phyloP scores from a whole-genome alignment of 2,329 filamentous ascomycete species.

The Paracoccidioides brasiliensis region DNA sequence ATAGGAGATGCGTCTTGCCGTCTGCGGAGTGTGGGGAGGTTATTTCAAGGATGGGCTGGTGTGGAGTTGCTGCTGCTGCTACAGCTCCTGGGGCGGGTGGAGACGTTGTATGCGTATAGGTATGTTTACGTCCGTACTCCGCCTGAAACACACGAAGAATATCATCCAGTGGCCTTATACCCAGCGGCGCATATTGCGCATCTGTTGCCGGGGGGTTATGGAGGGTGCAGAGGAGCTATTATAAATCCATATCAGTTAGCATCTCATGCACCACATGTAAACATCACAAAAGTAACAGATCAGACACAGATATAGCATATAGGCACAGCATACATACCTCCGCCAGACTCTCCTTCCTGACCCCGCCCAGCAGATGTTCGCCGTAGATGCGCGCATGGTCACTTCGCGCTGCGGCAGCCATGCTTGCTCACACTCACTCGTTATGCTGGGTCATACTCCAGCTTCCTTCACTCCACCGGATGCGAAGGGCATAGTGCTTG shows the following conservation, averaged over 20 bases:
- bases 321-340: slow-evolving; percentile 30
- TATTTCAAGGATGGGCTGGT: slow-evolving; percentile 39
- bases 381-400: slow-evolving; percentile 20
- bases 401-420: not conserved
- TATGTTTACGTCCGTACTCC: slow-evolving; percentile 7
- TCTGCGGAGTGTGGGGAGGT: slow-evolving; percentile 37
- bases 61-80: not conserved
- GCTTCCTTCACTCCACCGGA: not conserved
- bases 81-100: not conserved
- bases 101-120: not conserved
- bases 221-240: slow-evolving; percentile 31
- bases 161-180: slow-evolving; percentile 36
- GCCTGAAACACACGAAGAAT: slow-evolving; percentile 27
- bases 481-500: too few relatives aligned
- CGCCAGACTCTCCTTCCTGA: slow-evolving; percentile 37
- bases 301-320: not conserved
- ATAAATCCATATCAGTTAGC: not conserved
- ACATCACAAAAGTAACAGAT: not conserved
- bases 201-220: slow-evolving; percentile 13
- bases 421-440: not conserved
- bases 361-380: slow-evolving; percentile 39
- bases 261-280: not conserved
- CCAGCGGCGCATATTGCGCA: slow-evolving; percentile 19
- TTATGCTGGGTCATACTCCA: not conserved
- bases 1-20: slow-evolving; percentile 48